Conservation (phyloP, 78 protist genomes). For the Monosiga brevicollis region DNA sequence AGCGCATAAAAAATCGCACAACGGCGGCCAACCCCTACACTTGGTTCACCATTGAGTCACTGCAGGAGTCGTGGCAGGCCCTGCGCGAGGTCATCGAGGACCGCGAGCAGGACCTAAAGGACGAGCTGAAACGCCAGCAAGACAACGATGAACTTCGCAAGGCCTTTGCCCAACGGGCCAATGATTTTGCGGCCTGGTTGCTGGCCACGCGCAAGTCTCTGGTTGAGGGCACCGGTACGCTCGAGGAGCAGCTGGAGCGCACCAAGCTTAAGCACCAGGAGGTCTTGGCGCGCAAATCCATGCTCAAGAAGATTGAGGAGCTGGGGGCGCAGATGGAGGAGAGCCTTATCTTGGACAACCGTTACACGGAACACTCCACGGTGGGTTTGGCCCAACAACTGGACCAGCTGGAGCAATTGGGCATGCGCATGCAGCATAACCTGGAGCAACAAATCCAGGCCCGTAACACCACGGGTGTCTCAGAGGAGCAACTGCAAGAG, state of each 20-base stretch:
- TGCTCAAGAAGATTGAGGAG: neutral
- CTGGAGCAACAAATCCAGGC: slow-evolving; percentile 32
- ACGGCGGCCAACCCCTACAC: slow-evolving; percentile 19
- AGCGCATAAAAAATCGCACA: neutral
- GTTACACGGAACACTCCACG: slow-evolving; percentile 22
- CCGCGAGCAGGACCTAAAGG: neutral
- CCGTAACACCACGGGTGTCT: slow-evolving; percentile 16
- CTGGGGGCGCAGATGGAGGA: slow-evolving; percentile 3
- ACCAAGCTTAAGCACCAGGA: neutral
- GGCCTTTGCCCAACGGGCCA: slow-evolving; percentile 33
- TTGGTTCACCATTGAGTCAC: neutral
- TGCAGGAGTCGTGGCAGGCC: neutral
- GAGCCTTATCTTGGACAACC: slow-evolving; percentile 8
- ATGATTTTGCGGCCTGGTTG: neutral
- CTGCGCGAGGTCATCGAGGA: neutral
- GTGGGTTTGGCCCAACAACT: slow-evolving; percentile 6
- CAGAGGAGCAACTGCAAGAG: slow-evolving; percentile 36
- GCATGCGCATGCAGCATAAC: slow-evolving; percentile 17
- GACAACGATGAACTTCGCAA: slow-evolving; percentile 20
- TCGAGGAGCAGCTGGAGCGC: slow-evolving; percentile 9
- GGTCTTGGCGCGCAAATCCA: neutral
- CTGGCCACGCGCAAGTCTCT: neutral
- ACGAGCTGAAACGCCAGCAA: slow-evolving; percentile 21
- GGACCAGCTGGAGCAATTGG: slow-evolving; percentile 18
- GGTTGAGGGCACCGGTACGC: neutral